A percentile compares a stretch with the other conserved stretches of the same genome.
These are phyloP conservation scores for Chlorella ohadii DNA, from an alignment of 139 green algal species.

Conservation along the genomic window DNA sequence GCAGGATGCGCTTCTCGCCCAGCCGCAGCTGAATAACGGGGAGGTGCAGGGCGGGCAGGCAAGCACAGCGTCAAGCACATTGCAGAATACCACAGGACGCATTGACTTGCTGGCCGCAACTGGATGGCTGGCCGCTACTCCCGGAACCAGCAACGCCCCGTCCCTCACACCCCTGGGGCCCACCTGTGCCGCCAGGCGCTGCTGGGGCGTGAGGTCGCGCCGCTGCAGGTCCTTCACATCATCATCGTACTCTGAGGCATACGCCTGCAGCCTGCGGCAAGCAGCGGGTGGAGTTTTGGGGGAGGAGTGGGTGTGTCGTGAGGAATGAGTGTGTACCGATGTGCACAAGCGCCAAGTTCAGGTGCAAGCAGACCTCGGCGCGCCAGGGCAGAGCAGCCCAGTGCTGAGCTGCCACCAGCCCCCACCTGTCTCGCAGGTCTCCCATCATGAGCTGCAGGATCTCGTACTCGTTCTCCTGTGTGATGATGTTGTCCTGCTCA, in stretches of 20 bases:
- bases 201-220: slow-evolving; percentile 24
- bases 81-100: too few species aligned
- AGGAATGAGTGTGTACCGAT: too few species aligned
- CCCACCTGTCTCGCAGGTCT: slow-evolving; percentile 78
- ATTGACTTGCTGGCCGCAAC: too few species aligned
- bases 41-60: neutral
- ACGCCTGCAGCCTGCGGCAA: slow-evolving; percentile 37
- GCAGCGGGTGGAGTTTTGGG: too few species aligned
- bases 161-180: neutral
- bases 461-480: slow-evolving; percentile 97
- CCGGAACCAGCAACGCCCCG: too few species aligned
- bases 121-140: too few species aligned
- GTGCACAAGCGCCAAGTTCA: too few species aligned
- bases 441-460: slow-evolving; percentile 90
- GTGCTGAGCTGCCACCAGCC: neutral
- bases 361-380: too few species aligned
- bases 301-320: too few species aligned
- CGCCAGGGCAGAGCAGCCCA: neutral
- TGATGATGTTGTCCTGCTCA: slow-evolving; percentile 85
- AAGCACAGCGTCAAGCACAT: neutral
- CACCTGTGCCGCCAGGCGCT: slow-evolving; percentile 28
- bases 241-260: slow-evolving; percentile 70
- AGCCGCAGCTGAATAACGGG: slow-evolving; percentile 55
- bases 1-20: slow-evolving; percentile 80
- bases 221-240: slow-evolving; percentile 84